A percentile compares a stretch with the other conserved stretches of the same genome.
Conservation (phyloP, 768 basidiomycete species). For the Coprinopsis sp. region DNA sequence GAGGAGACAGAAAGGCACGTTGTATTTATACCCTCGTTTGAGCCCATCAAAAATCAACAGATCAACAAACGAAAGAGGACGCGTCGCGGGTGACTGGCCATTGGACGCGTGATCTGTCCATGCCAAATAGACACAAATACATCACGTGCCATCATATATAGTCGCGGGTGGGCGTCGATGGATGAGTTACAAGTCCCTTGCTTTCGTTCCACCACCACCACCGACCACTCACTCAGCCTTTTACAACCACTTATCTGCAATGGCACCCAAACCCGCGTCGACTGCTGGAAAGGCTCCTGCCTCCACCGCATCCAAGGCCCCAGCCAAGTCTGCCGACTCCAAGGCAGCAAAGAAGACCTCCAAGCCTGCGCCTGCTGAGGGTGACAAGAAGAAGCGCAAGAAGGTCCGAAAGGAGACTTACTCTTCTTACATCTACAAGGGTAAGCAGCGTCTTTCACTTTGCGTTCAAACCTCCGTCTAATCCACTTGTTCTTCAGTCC, state of each 20-base stretch:
- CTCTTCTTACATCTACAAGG: conserved; percentile 81
- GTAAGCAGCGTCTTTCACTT: not conserved
- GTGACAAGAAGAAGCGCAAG: conserved; percentile 85
- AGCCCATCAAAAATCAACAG: no score
- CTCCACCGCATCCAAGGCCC: conserved; percentile 66
- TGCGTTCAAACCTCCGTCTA: not conserved
- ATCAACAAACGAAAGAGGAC: not conserved
- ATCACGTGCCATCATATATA: no score
- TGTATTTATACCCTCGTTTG: not conserved
- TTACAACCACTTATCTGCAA: conserved; percentile 29
- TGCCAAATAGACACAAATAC: no score
- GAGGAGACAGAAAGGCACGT: not conserved
- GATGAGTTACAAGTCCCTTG: not conserved
- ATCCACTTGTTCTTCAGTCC: conserved; percentile 44
- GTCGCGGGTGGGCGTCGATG: no score
- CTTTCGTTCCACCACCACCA: not conserved
- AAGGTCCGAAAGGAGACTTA: conserved; percentile 91
- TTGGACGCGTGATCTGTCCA: no score
- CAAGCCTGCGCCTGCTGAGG: conserved; percentile 50
- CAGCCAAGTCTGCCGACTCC: conserved; percentile 55
- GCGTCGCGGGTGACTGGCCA: not conserved
- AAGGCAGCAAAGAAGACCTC: conserved; percentile 82
- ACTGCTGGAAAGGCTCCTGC: conserved; percentile 78
- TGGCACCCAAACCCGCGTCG: conserved; percentile 80
- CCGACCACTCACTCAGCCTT: conserved; percentile 3